These are phyloP conservation scores for Draba incana DNA, from an alignment of 345 rosid species.

Conservation along the genomic window DNA sequence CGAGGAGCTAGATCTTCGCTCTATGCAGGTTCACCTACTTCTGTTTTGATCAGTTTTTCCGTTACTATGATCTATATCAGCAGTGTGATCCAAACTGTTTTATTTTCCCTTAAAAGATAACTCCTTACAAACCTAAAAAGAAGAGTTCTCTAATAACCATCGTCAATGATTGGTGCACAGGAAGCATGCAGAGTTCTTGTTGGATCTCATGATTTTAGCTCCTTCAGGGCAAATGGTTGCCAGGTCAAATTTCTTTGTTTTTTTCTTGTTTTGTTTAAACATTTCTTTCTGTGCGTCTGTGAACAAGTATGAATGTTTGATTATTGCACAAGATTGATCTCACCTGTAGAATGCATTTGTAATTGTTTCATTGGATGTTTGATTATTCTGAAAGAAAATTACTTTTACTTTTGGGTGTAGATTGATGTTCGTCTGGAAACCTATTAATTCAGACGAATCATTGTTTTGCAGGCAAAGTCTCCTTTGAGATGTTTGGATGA, in stretches of 20 bases:
- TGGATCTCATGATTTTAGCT: conserved; percentile 91
- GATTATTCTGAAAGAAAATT: too few relatives aligned
- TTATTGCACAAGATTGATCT: too few relatives aligned
- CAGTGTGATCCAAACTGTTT: background rate
- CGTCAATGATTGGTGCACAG: conserved; percentile 48
- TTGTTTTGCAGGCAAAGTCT: conserved; percentile 68
- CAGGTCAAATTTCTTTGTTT: conserved; percentile 54
- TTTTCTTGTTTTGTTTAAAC: conserved; percentile 9
- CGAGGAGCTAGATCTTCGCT: conserved; percentile 64
- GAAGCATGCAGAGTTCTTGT: conserved; percentile 90
- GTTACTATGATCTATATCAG: conserved; percentile 1
- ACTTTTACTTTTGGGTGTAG: background rate
- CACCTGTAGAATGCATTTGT: too few relatives aligned
- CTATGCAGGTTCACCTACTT: conserved; percentile 72
- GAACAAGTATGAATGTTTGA: too few relatives aligned
- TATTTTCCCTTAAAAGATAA: background rate
- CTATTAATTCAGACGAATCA: conserved; percentile 7
- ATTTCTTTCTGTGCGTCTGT: background rate
- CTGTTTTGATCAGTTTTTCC: conserved; percentile 23
- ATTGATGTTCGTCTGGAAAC: conserved; percentile 1
- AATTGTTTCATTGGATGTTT: too few relatives aligned
- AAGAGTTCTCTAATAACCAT: conserved; percentile 3
- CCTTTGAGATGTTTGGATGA: conserved; percentile 82
- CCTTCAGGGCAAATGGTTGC: conserved; percentile 94
- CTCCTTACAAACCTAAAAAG: background rate